phyloP scores from a whole-genome alignment of 768 basidiomycete species.

The Boletus coccyginus region DNA sequence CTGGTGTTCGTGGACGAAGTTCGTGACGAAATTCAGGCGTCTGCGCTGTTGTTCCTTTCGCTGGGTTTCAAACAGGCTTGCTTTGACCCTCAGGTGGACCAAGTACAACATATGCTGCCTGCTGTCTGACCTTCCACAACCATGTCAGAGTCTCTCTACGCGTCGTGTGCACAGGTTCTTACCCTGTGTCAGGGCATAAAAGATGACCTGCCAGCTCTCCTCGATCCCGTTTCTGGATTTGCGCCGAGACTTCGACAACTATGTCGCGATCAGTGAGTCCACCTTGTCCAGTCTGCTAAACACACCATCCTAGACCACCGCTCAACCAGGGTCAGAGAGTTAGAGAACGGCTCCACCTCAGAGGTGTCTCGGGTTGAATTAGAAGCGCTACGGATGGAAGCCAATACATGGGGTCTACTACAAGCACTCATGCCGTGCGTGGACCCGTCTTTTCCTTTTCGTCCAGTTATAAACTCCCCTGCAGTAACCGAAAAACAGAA shows the following conservation, averaged over 20 bases:
- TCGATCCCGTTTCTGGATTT: constrained; percentile 67
- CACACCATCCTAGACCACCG: neutral
- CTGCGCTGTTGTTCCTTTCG: too few relatives aligned
- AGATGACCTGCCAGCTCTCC: constrained; percentile 55
- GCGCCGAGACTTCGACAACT: constrained; percentile 58
- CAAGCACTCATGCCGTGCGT: constrained; percentile 77
- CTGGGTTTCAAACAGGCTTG: neutral
- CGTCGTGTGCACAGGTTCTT: constrained; percentile 68
- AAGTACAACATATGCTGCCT: neutral
- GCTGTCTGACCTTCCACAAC: neutral
- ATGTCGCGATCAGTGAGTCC: constrained; percentile 56
- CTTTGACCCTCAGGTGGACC: neutral
- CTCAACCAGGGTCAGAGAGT: constrained; percentile 49
- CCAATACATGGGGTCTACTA: constrained; percentile 78
- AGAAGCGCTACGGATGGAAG: constrained; percentile 66
- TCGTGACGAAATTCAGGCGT: too few relatives aligned
- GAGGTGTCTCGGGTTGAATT: constrained; percentile 48
- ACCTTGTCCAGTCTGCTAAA: neutral
- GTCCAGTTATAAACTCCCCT: neutral
- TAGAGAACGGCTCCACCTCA: constrained; percentile 39
- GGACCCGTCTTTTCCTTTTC: neutral
- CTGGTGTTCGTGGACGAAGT: too few relatives aligned
- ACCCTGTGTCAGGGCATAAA: constrained; percentile 52
- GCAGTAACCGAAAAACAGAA: constrained; percentile 68
- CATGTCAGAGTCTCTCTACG: constrained; percentile 46